Base-by-base conservation (phyloP, 2,329 filamentous ascomycete genomes). In the Colletotrichum spaethianum region DNA sequence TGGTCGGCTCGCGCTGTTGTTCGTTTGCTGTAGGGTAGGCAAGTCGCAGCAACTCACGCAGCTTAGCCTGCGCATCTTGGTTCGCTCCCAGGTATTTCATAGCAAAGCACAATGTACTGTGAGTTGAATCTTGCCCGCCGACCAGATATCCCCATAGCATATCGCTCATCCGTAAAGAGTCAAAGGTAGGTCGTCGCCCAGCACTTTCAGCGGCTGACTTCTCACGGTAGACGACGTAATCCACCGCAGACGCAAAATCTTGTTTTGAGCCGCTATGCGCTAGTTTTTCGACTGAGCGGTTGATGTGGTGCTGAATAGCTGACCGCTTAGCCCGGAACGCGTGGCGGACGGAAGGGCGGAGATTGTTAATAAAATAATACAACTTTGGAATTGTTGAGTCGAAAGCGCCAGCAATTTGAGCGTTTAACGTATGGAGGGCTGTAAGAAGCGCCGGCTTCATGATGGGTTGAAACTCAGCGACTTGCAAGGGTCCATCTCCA, bases 121-220 rank as follows among this genome's bases (percentile, higher is more conserved):
- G 61, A 0, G 76, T 76, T 1, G 77, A 76, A 16, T 80, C 77
- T n/a, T 78, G 77, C 0, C 77, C 78, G n/a, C 70, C 77, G 5
- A 78, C 60, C 0, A 80, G 31, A 20, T 76, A 79, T 0, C 78
- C 79, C 63, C 38, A 59, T 1, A 65, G 38, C 63, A 65, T 65
- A 9, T 65, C 52, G 52, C 26, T 57, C n/a, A 65, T 46, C 4
- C 52, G 28, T 1, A n/a, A 12, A 8, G 63, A 65, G 38, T 65
- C 14, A 20, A 65, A 65, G 8, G 18, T 52, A 8, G 63, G 52
- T 11, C 40, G 38, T 7, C 63, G 52, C 18, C 20, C 38, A 9
- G 20, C 16, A 31, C 14, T 56, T 1, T 46, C 36, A 6, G 63
- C 63, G 3, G 63, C 38, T 26, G 31, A 36, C 1, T 9, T 59